Evolutionary conservation across 2,329 filamentous ascomycete genomes (phyloP), one percentile per base, ranked within the genome.

Genomic region (Arthrocladium fulminans): DNA sequence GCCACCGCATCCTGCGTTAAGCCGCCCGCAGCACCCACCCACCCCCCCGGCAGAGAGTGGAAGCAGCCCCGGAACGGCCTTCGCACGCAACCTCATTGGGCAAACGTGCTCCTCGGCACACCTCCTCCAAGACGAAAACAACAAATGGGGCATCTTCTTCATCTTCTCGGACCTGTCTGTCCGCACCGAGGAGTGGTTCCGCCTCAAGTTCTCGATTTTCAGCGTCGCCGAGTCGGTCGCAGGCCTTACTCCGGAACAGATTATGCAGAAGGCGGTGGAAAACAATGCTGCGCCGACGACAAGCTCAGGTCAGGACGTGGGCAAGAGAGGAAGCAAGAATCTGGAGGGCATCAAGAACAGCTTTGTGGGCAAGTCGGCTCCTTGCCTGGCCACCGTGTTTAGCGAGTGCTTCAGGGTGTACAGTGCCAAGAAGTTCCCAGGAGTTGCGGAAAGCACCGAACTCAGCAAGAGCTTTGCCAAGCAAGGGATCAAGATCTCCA

Each of bases 371-470:
- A 10, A 47, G 8, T 23, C 13, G 4, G 86, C 86, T 0, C 86
- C 86, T 0, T 84, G 96, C 10, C 76, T 97, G 15, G 88, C 90
- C 1, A 84, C 83, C 7, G 83, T 81, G 59, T 97, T 90, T 67
- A 94, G 86, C 41, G 85, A 94, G 3, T 76, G 81, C 2, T 97
- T 98, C 72, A 86, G 88, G 47, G 92, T 98, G 24, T 97, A 84
- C 68, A 94, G 87, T 2, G 92, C 92, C 41, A 98, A 98, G 75
- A 96, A 96, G 62, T 98, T 98, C 66, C 92, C 92, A 0, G 92
- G 92, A 34, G 92, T 98, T 1, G 95, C 94, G 50, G 90, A 97
- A 64, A 94, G 86, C 65, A 98, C 92, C 0, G 69, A 81, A 3
- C 71, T 97, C 15, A 96, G 89, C 74, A 95, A 94, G 66, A 86